Conservation (phyloP, 768 basidiomycete species). For the Lactarius hatsudake region DNA sequence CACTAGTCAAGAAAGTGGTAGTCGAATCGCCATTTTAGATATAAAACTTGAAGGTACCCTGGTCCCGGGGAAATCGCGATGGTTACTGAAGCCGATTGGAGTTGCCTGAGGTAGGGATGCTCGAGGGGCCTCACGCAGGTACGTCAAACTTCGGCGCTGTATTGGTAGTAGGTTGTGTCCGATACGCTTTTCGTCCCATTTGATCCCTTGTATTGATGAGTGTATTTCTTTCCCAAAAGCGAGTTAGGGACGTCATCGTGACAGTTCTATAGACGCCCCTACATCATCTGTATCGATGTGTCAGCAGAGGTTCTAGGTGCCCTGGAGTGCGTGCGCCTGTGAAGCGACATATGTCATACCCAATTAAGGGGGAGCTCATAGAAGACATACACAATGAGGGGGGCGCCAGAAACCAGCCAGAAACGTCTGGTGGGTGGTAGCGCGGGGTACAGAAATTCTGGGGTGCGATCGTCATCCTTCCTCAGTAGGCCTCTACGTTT, state of each 20-base stretch:
- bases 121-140: background rate
- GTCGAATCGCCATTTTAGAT: background rate
- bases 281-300: background rate
- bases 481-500: background rate
- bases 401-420: background rate
- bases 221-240: background rate
- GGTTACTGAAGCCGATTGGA: background rate
- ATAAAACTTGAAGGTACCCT: background rate
- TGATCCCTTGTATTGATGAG: background rate
- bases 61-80: background rate
- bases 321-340: background rate
- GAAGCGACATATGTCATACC: slow-evolving; percentile 1
- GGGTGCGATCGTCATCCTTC: background rate
- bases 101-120: background rate
- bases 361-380: background rate
- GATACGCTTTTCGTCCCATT: background rate
- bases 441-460: background rate
- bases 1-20: background rate
- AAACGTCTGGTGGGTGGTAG: background rate
- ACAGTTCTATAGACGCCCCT: background rate
- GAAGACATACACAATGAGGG: background rate
- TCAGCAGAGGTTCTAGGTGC: background rate
- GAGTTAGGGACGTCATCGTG: slow-evolving; percentile 5
- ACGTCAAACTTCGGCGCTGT: background rate
- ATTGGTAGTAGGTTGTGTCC: background rate